Conservation (phyloP, 345 rosid genomes). For the Corchorus capsularis region DNA sequence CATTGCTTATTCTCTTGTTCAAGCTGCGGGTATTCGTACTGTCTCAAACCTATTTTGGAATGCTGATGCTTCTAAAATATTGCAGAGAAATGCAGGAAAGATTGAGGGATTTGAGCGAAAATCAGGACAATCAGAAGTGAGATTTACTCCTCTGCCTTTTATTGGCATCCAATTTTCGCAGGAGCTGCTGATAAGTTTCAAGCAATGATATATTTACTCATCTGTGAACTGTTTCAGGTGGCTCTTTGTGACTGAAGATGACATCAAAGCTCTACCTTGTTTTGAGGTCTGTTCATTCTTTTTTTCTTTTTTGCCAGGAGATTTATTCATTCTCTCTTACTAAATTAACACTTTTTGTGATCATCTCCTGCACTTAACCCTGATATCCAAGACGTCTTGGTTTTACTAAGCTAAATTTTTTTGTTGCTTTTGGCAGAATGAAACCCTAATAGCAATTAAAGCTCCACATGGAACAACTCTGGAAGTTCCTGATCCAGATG, state of each 20-base stretch:
- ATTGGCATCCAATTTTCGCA: constrained; percentile 3
- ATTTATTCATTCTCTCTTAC: constrained; percentile 35
- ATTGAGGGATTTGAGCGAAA: constrained; percentile 74
- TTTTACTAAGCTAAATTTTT: constrained; percentile 22
- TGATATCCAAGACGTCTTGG: constrained; percentile 25
- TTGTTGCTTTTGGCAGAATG: constrained; percentile 55
- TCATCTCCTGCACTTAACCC: not conserved
- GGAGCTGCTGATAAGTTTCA: constrained; percentile 8
- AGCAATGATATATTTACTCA: constrained; percentile 17
- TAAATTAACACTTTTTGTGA: constrained; percentile 5
- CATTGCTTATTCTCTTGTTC: constrained; percentile 29
- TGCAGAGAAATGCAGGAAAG: constrained; percentile 84
- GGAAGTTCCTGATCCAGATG: constrained; percentile 96
- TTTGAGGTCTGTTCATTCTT: constrained; percentile 54
- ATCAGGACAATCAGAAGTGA: constrained; percentile 80
- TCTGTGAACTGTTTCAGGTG: constrained; percentile 55
- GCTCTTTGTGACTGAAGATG: constrained; percentile 94
- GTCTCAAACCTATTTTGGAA: constrained; percentile 24
- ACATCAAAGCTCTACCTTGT: constrained; percentile 76
- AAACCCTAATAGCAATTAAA: constrained; percentile 94
- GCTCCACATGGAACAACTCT: constrained; percentile 98
- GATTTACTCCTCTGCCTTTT: constrained; percentile 17
- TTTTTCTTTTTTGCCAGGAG: constrained; percentile 28
- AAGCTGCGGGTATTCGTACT: constrained; percentile 13
- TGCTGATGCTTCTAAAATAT: constrained; percentile 39